Evolutionary conservation across 176 grass and related monocot species (phyloP), one percentile per base, ranked within the genome.

Genomic region (Oropetium thomaeum): DNA sequence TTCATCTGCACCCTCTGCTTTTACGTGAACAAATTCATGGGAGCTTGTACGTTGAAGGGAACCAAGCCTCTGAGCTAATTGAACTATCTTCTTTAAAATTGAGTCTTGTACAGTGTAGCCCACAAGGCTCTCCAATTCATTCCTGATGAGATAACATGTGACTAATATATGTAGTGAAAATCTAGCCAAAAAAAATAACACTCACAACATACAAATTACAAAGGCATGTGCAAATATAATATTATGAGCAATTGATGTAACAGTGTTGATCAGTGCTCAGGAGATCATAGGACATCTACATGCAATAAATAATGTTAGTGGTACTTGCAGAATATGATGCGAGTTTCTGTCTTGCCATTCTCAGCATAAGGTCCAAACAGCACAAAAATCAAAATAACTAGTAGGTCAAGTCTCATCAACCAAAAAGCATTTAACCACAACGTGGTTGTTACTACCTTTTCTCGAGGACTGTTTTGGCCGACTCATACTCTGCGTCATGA

Each of bases 41-140:
- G 40, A 4, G 52, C 64, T 62, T 76, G 63, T 65, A 25, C 3
- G 28, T 75, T 91, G 90, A 47, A 93, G 85, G 42, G 86, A 77
- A 86, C 42, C 67, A 34, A 97, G 76, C 55, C 79, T 89, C 77
- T 83, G 94, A 78, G 84, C 86, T 67, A 78, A 83, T 57, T 61
- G 83, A 61, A 86, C 81, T 62, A 93, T 42, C 76, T 97, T 97
- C 58, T 73, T 80, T 4, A 89, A 22, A 82, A 61, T 64, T 3
- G 71, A 78, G 42, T 91, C 88, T 40, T 87, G 70, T 60, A 89
- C 66, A 67, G n/a, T 31, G 66, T 91, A 89, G 35, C 90, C 90
- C 81, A 97, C 78, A 78, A 97, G 67, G 37, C 74, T 82, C 79
- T 93, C 80, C 86, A 97, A 76, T 85, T 91, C 81, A 47, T 44